phyloP scores from a whole-genome alignment of 441 rosid species.

The Cnidoscolus chayamansa region DNA sequence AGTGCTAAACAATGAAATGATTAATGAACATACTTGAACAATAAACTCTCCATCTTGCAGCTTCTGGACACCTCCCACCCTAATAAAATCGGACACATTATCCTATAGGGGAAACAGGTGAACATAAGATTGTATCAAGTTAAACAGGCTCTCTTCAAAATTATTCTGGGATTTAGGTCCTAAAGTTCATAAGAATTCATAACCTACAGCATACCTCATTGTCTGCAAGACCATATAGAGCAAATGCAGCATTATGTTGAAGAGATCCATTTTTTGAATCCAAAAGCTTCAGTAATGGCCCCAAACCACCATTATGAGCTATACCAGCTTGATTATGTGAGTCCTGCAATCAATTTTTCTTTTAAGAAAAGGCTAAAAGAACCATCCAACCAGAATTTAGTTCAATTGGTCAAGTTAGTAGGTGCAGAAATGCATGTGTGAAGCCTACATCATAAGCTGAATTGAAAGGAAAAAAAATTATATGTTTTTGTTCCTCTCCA shows the following conservation, averaged over 20 bases:
- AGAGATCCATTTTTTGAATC: constrained; percentile 95
- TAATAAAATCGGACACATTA: constrained; percentile 90
- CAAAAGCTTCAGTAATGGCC: constrained; percentile 83
- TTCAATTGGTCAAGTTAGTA: neutral
- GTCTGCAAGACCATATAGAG: constrained; percentile 96
- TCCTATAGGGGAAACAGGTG: constrained; percentile 51
- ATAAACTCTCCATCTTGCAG: constrained; percentile 97
- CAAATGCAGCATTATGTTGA: constrained; percentile 99
- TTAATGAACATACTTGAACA: constrained; percentile 66
- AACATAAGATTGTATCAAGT: constrained; percentile 21
- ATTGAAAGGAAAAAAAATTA: neutral
- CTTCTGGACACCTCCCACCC: constrained; percentile 95
- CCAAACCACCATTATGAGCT: constrained; percentile 86
- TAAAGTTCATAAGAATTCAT: constrained; percentile 11
- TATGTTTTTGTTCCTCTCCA: neutral
- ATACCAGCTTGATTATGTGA: constrained; percentile 95
- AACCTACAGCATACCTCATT: constrained; percentile 67
- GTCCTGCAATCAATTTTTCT: constrained; percentile 48
- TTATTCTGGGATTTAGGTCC: constrained; percentile 18
- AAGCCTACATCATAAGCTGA: no score
- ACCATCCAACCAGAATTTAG: constrained; percentile 3
- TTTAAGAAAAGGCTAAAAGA: neutral
- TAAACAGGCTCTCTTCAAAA: constrained; percentile 7
- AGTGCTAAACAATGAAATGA: neutral
- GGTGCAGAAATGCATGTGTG: no score